Base-by-base conservation (phyloP, 1,139 yeast species). In the Kodamaea ohmeri region DNA sequence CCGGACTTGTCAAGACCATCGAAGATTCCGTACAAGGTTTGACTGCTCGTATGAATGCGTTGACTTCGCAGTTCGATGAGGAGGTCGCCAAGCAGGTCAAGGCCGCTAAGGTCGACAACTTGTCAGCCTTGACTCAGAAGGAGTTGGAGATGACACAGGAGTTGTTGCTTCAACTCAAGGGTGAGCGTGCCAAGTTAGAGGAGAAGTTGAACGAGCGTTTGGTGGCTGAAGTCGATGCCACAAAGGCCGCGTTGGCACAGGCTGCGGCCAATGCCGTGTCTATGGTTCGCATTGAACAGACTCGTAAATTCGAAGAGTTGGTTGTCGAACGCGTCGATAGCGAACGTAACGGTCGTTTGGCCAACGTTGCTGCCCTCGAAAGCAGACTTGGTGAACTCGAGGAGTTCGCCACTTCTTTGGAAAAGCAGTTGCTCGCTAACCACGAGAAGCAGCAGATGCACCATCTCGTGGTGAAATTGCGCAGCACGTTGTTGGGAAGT, bases 291-390 rank as follows among this genome's bases (percentile, higher is more conserved):
- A 69, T 83, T 42, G 83, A 80, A 49, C 84, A 85, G 51, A 79
- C 89, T 42, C 76, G 80, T 51, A 80, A 80, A 53, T 83, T 88
- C 60, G 81, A 84, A 48, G 67, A 74, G 45, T 71, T 81, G 45
- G 69, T 92, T 41, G 62, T 74, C 36, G 75, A 78, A 34, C 78
- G 76, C 46, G 76, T 94, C 37, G 95, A 88, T 51, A 54, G 66
- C 22, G 98, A 92, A 68, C 83, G 97, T 61, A 71, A 80, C 42
- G 89, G 90, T 25, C 82, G 95, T 56, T 76, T 89, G 51, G 76
- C 85, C 36, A 74, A 82, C 53, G 72, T 92, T 52, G 73, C 74
- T 22, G 76, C 77, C 44, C 71, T 94, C 41, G 67, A 76, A 48
- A 55, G 65, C 22, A 73, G 83, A 50, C 70, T 90, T 39, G 68